A percentile compares a stretch with the other conserved stretches of the same genome.
Conservation (phyloP, 2,329 filamentous ascomycete genomes). For the Aspergillus ochraceus region DNA sequence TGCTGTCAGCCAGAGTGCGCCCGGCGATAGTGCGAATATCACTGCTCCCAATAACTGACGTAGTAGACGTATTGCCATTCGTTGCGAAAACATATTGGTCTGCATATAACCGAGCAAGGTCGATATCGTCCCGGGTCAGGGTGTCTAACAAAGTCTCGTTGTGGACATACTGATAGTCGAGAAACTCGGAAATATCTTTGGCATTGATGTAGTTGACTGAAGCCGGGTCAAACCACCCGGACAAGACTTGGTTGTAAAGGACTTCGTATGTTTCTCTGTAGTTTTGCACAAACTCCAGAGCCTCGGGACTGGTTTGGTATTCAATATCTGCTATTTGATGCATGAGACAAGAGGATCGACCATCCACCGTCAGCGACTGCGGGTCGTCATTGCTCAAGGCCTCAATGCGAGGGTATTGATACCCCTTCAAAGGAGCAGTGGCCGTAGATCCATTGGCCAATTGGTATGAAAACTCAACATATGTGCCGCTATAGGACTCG, state of each 20-base stretch:
- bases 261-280: constrained; percentile 48
- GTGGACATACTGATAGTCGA: constrained; percentile 56
- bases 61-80: constrained; percentile 46
- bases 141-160: constrained; percentile 44
- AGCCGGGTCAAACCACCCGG: constrained; percentile 39
- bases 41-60: constrained; percentile 24
- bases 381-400: constrained; percentile 48
- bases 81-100: constrained; percentile 50
- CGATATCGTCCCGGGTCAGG: constrained; percentile 33
- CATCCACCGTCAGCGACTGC: constrained; percentile 52
- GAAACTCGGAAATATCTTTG: constrained; percentile 56
- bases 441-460: constrained; percentile 51
- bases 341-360: constrained; percentile 46
- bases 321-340: constrained; percentile 37
- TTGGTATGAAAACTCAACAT: constrained; percentile 37
- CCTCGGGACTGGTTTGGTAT: constrained; percentile 46
- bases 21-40: constrained; percentile 43
- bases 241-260: constrained; percentile 46
- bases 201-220: constrained; percentile 54
- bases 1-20: constrained; percentile 40
- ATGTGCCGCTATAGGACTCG: constrained; percentile 33
- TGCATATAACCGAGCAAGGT: constrained; percentile 47
- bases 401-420: constrained; percentile 57
- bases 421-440: constrained; percentile 54
- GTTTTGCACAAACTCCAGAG: constrained; percentile 36